Evolutionary conservation across 2,329 filamentous ascomycete genomes (phyloP), one percentile per base, ranked within the genome.

Genomic region (Geosmithia flava): DNA sequence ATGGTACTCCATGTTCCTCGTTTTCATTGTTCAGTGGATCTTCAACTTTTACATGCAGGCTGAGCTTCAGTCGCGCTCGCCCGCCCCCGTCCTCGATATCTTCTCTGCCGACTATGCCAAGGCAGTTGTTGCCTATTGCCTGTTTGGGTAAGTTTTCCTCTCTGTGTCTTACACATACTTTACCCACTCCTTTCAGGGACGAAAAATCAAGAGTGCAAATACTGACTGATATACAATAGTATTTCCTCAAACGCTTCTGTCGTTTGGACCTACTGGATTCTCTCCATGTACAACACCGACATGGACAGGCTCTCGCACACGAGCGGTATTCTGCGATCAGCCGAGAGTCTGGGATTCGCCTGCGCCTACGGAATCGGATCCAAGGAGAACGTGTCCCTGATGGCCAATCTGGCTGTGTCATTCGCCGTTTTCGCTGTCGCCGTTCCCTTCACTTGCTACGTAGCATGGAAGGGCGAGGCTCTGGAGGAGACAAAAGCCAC

Each of bases 291-390:
- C 42, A 44, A 19, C n/a, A 20, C 16, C 42, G 27, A 44, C 19
- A 29, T 44, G 16, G 42, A 44, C 42, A 44, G 16, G 42, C 42
- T 44, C n/a, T 44, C 42, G 7, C 19, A 44, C 19, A 44, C 42
- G 27, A 44, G 42, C 42, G 42, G 42, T 19, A 44, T 44, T 17
- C 19, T 44, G 3, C 20, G 42, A 20, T 44, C 42, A 3, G 42
- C 42, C 20, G 42, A 44, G 42, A 44, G 42, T 15, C 20, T 44
- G 16, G 42, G 42, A 10, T 44, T 44, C 27, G 20, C 42, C 16
- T 44, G 42, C 42, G 42, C 42, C 15, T 44, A 44, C n/a, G 42
- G 42, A n/a, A 44, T 44, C 20, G 42, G 42, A 20, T 44, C 42
- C 27, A 20, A 29, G 27, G 42, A 44, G 20, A 20, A 20, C 42